phyloP scores from a whole-genome alignment of 1,284 basidiomycete species.

The Moniliophthora roreri region DNA sequence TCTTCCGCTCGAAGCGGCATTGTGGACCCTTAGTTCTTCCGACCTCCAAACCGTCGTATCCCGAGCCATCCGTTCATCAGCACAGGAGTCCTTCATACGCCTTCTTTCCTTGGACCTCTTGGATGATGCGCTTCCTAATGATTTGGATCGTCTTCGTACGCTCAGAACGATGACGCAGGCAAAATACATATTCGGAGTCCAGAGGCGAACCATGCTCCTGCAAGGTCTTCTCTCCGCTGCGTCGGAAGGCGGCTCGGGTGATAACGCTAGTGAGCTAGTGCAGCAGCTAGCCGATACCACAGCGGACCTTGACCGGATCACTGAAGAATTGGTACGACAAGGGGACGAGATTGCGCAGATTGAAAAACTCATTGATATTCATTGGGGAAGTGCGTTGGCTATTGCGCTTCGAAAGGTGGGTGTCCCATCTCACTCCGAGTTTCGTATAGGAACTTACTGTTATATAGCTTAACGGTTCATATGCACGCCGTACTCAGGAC shows the following conservation, averaged over 20 bases:
- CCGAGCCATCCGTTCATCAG: conserved; percentile 68
- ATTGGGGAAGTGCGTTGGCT: conserved; percentile 70
- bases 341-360: conserved; percentile 67
- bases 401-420: conserved; percentile 70
- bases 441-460: conserved; percentile 9
- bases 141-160: conserved; percentile 55
- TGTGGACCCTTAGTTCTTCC: conserved; percentile 58
- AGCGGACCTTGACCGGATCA: conserved; percentile 56
- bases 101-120: conserved; percentile 61
- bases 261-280: conserved; percentile 40
- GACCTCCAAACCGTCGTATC: conserved; percentile 76
- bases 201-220: conserved; percentile 61
- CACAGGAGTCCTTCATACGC: conserved; percentile 70
- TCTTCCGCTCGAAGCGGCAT: neutral
- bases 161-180: conserved; percentile 53
- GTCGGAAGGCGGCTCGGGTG: conserved; percentile 25
- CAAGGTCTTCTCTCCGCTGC: conserved; percentile 17
- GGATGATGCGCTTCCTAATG: conserved; percentile 56
- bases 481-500: conserved; percentile 61
- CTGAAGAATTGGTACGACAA: conserved; percentile 55
- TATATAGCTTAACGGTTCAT: conserved; percentile 61
- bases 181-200: conserved; percentile 66
- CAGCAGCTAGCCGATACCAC: conserved; percentile 60
- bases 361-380: conserved; percentile 54
- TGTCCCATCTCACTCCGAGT: conserved; percentile 4